Percentiles rank a stretch among this genome's conserved stretches.
Evolutionary conservation across 768 basidiomycete species (phyloP).

Genomic region (Collybia mongolica): DNA sequence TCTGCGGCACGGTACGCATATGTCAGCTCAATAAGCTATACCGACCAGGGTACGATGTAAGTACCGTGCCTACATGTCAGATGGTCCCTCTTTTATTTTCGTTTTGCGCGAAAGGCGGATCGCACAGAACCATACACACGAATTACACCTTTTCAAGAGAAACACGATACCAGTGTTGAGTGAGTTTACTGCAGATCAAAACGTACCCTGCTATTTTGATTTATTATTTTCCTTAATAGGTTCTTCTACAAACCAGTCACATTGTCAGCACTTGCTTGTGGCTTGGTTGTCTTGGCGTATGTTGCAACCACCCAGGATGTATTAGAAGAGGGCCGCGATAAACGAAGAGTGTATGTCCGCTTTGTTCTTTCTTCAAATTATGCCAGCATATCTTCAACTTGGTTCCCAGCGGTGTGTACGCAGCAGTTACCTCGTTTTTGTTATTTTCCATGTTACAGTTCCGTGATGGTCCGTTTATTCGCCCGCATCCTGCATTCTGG

Average conservation of each 20-base stretch:
- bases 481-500: slow-evolving; percentile 89
- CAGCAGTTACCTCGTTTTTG: slow-evolving; percentile 71
- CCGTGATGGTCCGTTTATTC: slow-evolving; percentile 85
- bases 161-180: slow-evolving; percentile 82
- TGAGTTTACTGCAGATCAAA: slow-evolving; percentile 31
- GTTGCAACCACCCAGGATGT: slow-evolving; percentile 82
- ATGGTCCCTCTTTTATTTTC: slow-evolving; percentile 17
- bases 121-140: slow-evolving; percentile 82
- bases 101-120: slow-evolving; percentile 57
- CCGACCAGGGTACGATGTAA: slow-evolving; percentile 79
- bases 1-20: slow-evolving; percentile 2
- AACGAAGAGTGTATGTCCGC: slow-evolving; percentile 68
- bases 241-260: slow-evolving; percentile 89
- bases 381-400: slow-evolving; percentile 7
- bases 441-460: slow-evolving; percentile 86
- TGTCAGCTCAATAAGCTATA: slow-evolving; percentile 13
- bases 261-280: slow-evolving; percentile 66
- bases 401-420: slow-evolving; percentile 66
- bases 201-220: background rate
- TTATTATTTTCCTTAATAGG: slow-evolving; percentile 37
- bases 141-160: slow-evolving; percentile 82
- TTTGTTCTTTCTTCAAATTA: background rate
- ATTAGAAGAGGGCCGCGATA: slow-evolving; percentile 81
- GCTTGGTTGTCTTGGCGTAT: slow-evolving; percentile 71
- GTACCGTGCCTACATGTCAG: slow-evolving; percentile 30